phyloP scores from a whole-genome alignment of 1,139 yeast genomes.

The Debaryomyces sp. region DNA sequence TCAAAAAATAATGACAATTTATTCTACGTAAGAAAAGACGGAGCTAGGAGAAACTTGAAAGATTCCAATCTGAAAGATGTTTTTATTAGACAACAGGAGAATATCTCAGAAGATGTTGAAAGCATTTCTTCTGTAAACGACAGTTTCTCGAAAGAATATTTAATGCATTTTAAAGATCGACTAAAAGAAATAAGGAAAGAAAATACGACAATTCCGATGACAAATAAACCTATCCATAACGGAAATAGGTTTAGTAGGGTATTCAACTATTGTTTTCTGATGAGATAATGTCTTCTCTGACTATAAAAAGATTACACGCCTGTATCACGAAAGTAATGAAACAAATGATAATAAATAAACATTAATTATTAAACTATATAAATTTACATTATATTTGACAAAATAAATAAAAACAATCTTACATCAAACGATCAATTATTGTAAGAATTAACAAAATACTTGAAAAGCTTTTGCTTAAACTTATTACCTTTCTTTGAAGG shows the following conservation, averaged over 20 bases:
- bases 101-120: not conserved
- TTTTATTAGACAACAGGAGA: not conserved
- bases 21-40: not conserved
- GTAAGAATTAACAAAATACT: constrained; percentile 39
- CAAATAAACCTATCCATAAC: not conserved
- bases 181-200: constrained; percentile 4
- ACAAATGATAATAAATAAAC: not conserved
- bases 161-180: not conserved
- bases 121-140: not conserved
- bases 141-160: not conserved
- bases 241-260: constrained; percentile 6
- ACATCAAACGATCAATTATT: constrained; percentile 14
- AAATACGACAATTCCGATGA: not conserved
- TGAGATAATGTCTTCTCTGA: not conserved
- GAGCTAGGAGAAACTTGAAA: not conserved
- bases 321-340: not conserved
- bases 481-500: constrained; percentile 21
- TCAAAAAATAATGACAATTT: not conserved
- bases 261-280: constrained; percentile 5
- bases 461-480: constrained; percentile 37
- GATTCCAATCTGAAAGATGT: not conserved
- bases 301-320: not conserved
- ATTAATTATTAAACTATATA: not conserved
- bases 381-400: not conserved
- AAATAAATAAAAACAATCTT: not conserved